Evolutionary conservation across 2,329 filamentous ascomycete genomes (phyloP).

Genomic region (Neopestalotiopsis rosae): DNA sequence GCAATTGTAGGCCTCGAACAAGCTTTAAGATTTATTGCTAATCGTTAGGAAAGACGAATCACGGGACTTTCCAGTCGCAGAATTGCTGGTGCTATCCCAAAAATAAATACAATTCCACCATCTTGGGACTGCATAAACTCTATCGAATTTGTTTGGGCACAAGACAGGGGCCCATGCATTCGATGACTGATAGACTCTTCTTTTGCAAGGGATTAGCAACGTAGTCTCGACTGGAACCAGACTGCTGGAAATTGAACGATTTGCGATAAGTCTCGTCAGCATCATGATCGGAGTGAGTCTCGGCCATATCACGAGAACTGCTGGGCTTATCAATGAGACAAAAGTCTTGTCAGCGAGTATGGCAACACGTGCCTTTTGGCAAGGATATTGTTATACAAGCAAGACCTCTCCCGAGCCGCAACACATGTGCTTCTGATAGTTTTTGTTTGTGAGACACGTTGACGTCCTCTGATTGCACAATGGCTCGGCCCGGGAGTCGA

Average conservation of each 20-base stretch:
- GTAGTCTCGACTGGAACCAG: not conserved
- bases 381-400: not conserved
- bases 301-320: not conserved
- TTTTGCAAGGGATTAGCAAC: not conserved
- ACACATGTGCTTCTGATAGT: not conserved
- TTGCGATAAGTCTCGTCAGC: not conserved
- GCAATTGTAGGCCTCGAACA: not conserved
- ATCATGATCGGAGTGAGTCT: not conserved
- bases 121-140: not conserved
- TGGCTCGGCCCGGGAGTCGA: not conserved
- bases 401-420: not conserved
- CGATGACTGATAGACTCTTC: not conserved
- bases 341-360: not conserved
- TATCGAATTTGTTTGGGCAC: not conserved
- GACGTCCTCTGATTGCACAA: not conserved
- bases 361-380: not conserved
- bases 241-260: not conserved
- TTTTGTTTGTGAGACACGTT: not conserved
- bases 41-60: not conserved
- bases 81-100: not conserved
- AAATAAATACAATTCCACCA: constrained; percentile 1
- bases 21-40: not conserved
- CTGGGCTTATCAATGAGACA: too few relatives aligned
- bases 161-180: not conserved
- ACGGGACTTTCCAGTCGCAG: not conserved